These are phyloP conservation scores for Cutaneotrichosporon cyanovorans DNA, from an alignment of 1,284 basidiomycete species.

Conservation along the genomic window DNA sequence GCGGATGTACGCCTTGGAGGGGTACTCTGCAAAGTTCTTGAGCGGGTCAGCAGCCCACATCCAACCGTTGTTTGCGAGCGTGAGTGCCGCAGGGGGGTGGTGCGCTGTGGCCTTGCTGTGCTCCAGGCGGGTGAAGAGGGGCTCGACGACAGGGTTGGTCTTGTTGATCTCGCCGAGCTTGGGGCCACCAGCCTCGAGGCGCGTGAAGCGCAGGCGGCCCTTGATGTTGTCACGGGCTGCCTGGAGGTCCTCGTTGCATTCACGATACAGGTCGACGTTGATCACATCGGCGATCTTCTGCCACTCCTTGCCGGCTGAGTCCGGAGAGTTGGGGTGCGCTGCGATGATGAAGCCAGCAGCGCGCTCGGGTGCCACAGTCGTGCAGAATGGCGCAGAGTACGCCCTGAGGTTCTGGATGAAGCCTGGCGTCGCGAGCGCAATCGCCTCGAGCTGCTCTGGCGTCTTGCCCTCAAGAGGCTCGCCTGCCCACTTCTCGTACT, in stretches of 20 bases:
- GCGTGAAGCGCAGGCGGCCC: constrained; percentile 68
- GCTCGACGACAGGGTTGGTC: constrained; percentile 74
- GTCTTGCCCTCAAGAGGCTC: constrained; percentile 46
- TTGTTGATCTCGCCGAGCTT: constrained; percentile 71
- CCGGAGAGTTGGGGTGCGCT: constrained; percentile 39
- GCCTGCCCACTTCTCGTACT: constrained; percentile 50
- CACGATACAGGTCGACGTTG: constrained; percentile 77
- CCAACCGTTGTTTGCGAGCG: constrained; percentile 96
- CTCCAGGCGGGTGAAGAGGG: constrained; percentile 78
- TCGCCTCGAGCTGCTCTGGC: constrained; percentile 60
- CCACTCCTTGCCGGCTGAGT: constrained; percentile 54
- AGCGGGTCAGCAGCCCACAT: constrained; percentile 96
- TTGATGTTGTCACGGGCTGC: constrained; percentile 66
- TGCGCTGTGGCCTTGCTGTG: constrained; percentile 52
- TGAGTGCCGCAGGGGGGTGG: constrained; percentile 61
- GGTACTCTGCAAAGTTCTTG: constrained; percentile 85
- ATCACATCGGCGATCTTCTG: constrained; percentile 68
- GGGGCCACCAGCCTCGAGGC: constrained; percentile 74
- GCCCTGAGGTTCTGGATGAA: constrained; percentile 56
- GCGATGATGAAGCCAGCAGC: constrained; percentile 60
- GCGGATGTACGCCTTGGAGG: constrained; percentile 92
- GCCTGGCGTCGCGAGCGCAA: constrained; percentile 51
- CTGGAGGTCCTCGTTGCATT: constrained; percentile 74
- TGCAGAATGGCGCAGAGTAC: constrained; percentile 61
- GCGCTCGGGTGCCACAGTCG: constrained; percentile 59